phyloP scores from a whole-genome alignment of 1,284 basidiomycete species.

The Sphaerobolus stellatus region DNA sequence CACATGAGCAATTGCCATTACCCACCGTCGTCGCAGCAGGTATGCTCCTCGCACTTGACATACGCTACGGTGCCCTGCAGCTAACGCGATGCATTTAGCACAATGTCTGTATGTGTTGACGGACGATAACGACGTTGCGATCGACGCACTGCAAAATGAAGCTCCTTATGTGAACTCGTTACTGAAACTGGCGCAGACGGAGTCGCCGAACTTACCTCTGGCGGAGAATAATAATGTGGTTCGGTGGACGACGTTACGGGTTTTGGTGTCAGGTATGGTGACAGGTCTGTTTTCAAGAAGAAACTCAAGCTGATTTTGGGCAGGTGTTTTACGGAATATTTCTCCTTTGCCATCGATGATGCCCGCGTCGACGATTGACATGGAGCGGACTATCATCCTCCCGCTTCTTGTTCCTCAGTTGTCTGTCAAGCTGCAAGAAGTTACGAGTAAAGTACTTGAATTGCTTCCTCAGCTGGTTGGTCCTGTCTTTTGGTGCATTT shows the following conservation, averaged over 20 bases:
- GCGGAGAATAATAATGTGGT: constrained; percentile 44
- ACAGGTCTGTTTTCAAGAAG: constrained; percentile 5
- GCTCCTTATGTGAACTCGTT: constrained; percentile 68
- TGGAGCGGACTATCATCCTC: constrained; percentile 70
- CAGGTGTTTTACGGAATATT: constrained; percentile 77
- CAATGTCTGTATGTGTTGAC: constrained; percentile 90
- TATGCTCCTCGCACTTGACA: constrained; percentile 30
- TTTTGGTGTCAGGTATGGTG: constrained; percentile 68
- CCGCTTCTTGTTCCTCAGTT: constrained; percentile 54
- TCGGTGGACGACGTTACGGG: constrained; percentile 53
- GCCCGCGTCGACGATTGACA: constrained; percentile 59
- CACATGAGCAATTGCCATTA: constrained; percentile 64
- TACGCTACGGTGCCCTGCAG: neutral
- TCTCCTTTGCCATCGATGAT: constrained; percentile 68
- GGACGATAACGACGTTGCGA: constrained; percentile 78
- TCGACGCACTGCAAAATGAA: constrained; percentile 59
- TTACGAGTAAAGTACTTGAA: neutral
- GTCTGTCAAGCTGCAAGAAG: constrained; percentile 5
- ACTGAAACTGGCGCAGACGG: constrained; percentile 59
- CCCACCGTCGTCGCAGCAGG: constrained; percentile 77
- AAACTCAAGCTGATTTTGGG: neutral
- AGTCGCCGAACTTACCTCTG: constrained; percentile 22
- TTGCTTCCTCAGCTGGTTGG: neutral
- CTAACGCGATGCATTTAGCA: constrained; percentile 50
- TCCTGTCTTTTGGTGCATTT: neutral